Evolutionary conservation across 768 basidiomycete genomes (phyloP), one percentile per base, ranked within the genome.

Genomic region (Cystofilobasidium ferigula): DNA sequence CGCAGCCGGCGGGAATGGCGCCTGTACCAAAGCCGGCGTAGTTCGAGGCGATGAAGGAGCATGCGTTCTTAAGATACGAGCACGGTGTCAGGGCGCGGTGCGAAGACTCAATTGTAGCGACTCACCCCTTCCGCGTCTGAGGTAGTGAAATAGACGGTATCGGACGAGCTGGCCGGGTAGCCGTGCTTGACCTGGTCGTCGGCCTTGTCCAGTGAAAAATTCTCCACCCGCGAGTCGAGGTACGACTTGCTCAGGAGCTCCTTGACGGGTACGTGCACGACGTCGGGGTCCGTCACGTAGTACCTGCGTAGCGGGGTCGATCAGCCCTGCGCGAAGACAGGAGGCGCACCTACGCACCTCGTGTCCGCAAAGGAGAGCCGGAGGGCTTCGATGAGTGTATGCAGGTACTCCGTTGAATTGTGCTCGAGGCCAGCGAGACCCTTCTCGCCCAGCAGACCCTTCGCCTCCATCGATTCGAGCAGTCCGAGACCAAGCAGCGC

Each of bases 111-210:
- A n/a, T n/a, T n/a, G n/a, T n/a, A n/a, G n/a, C n/a, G n/a, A n/a
- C n/a, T n/a, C n/a, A n/a, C 20, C 47, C 66, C 66, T 13, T 78
- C 72, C n/a, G 72, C 70, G 69, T 80, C 78, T 32, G 71, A 42
- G 83, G 87, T 87, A 9, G 91, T 84, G 73, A 98, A 93, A 73
- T 97, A 95, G 18, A 95, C 90, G 0, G 94, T 97, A 74, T 99
- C 94, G 0, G 89, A 88, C 1, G 88, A 88, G 69, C 86, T 83
- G 32, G 85, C 79, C 0, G 91, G 92, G 68, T 84, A 83, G 6
- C 93, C 92, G 84, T 89, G 69, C 12, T 54, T 35, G 45, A 60
- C n/a, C 28, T 70, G 16, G 53, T 32, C 71, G 60, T 72, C 48
- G 8, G 67, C 56, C 42, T 57, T 30, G 20, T 32, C 45, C 22